These are phyloP conservation scores for Paragyromitra xinjiangensis DNA, from an alignment of 495 filamentous ascomycete species.

Conservation along the genomic window DNA sequence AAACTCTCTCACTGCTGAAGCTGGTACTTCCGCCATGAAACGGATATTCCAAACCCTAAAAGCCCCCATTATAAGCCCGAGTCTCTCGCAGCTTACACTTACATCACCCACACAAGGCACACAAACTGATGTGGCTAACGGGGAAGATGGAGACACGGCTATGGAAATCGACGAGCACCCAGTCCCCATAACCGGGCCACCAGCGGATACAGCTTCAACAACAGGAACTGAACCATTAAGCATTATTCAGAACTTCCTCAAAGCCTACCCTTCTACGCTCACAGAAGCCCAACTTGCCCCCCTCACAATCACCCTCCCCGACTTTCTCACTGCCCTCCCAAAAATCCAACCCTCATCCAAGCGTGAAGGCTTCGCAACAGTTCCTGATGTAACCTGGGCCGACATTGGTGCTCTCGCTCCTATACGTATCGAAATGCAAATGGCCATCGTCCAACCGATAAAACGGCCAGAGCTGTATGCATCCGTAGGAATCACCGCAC, in stretches of 20 bases:
- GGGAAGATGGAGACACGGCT: not conserved
- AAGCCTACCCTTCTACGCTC: slow-evolving; percentile 61
- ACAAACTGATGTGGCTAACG: not conserved
- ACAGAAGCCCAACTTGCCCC: slow-evolving; percentile 52
- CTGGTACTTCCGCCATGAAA: slow-evolving; percentile 72
- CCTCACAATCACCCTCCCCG: slow-evolving; percentile 59
- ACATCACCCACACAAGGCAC: not conserved
- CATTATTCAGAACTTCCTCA: slow-evolving; percentile 57
- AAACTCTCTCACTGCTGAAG: slow-evolving; percentile 78
- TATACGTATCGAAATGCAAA: slow-evolving; percentile 82
- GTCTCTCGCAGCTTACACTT: slow-evolving; percentile 12
- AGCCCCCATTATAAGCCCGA: slow-evolving; percentile 57
- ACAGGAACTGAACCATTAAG: slow-evolving; percentile 30
- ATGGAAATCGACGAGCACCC: slow-evolving; percentile 48
- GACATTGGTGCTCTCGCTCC: slow-evolving; percentile 86
- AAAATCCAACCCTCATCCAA: slow-evolving; percentile 92
- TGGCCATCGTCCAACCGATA: slow-evolving; percentile 93
- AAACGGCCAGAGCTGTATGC: slow-evolving; percentile 80
- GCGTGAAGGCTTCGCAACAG: slow-evolving; percentile 94
- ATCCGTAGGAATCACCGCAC: slow-evolving; percentile 83
- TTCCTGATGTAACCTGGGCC: slow-evolving; percentile 95
- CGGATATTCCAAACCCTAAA: slow-evolving; percentile 64
- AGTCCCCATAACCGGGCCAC: not conserved
- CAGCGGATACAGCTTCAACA: not conserved
- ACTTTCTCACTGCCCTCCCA: slow-evolving; percentile 80